Evolutionary conservation across 441 rosid genomes (phyloP).

Genomic region (Gossypium davidsonii): DNA sequence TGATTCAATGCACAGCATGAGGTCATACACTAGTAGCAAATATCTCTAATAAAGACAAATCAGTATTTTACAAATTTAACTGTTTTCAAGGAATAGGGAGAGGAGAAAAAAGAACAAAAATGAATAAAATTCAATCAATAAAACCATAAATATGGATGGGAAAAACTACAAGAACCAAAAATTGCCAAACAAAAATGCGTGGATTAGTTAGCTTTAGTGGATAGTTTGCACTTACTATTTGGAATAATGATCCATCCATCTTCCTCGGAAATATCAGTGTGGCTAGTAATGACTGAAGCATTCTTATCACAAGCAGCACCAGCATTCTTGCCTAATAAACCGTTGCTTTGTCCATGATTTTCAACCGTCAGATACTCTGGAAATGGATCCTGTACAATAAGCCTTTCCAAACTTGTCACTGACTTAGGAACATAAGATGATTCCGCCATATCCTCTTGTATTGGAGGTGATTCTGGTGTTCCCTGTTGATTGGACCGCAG

Average conservation of each 20-base stretch:
- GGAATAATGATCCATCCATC: constrained; percentile 93
- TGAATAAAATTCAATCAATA: background rate
- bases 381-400: constrained; percentile 56
- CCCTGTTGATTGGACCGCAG: constrained; percentile 41
- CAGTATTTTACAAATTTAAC: background rate
- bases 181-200: background rate
- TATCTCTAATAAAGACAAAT: background rate
- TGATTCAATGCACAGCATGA: background rate
- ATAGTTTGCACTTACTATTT: constrained; percentile 57
- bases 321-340: constrained; percentile 31
- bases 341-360: constrained; percentile 32
- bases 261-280: constrained; percentile 68
- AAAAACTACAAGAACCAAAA: background rate
- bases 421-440: constrained; percentile 29
- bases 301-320: constrained; percentile 26
- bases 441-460: constrained; percentile 38
- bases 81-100: background rate
- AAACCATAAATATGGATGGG: background rate
- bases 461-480: constrained; percentile 41
- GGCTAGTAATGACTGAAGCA: constrained; percentile 36
- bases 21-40: background rate
- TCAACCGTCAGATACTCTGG: constrained; percentile 36
- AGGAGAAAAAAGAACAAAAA: background rate
- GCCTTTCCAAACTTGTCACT: constrained; percentile 49
- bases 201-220: background rate